phyloP scores from a whole-genome alignment of 306 rosid species.

The Trifolium pratense region DNA sequence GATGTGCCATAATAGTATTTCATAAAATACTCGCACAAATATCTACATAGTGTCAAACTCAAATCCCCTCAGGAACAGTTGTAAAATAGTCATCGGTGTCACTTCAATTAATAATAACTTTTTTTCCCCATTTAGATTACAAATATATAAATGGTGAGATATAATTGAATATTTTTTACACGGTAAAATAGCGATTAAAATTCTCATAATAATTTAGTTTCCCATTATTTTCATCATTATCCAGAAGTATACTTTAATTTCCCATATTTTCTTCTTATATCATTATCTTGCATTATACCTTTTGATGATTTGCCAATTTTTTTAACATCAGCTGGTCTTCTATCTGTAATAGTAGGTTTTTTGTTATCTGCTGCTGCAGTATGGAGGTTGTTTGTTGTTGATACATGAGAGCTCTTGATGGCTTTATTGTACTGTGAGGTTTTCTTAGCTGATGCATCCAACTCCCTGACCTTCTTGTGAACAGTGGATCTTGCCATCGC shows the following conservation, averaged over 20 bases:
- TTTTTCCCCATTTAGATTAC: neutral
- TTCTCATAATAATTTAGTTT: slow-evolving; percentile 14
- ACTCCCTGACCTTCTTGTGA: slow-evolving; percentile 71
- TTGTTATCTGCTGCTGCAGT: slow-evolving; percentile 36
- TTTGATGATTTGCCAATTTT: slow-evolving; percentile 44
- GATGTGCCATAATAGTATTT: neutral
- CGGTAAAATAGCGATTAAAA: neutral
- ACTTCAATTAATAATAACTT: too few relatives aligned
- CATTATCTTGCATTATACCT: slow-evolving; percentile 55
- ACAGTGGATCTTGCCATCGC: slow-evolving; percentile 74
- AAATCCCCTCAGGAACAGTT: too few relatives aligned
- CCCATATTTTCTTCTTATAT: neutral
- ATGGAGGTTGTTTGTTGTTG: slow-evolving; percentile 41
- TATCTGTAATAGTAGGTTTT: slow-evolving; percentile 45
- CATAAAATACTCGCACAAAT: neutral
- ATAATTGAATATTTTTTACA: neutral
- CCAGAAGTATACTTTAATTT: slow-evolving; percentile 30
- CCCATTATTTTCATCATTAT: slow-evolving; percentile 24
- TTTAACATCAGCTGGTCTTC: slow-evolving; percentile 47
- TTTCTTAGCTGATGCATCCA: slow-evolving; percentile 56
- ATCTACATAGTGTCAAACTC: neutral
- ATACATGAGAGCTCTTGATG: slow-evolving; percentile 43
- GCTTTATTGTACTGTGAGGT: slow-evolving; percentile 47
- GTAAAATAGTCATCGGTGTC: too few relatives aligned
- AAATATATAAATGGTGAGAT: neutral